Conservation (phyloP, 2,329 filamentous ascomycete species). For the Penicillium sclerotiorum region DNA sequence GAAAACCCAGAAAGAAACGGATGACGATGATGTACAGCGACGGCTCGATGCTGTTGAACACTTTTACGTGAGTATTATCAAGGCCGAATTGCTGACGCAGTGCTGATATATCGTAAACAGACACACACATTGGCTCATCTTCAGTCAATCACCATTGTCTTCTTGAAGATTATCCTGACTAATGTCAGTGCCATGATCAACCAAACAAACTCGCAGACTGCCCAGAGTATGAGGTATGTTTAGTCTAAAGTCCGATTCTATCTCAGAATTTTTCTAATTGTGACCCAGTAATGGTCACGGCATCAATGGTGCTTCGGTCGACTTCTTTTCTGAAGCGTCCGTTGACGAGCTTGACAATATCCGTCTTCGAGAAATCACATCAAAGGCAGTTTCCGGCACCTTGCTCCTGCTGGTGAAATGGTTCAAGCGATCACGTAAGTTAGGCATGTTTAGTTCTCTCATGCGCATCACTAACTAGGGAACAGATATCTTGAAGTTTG, state of each 20-base stretch:
- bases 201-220: constrained; percentile 51
- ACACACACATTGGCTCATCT: constrained; percentile 77
- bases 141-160: constrained; percentile 89
- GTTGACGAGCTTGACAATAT: constrained; percentile 80
- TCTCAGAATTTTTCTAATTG: constrained; percentile 6
- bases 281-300: constrained; percentile 29
- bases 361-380: constrained; percentile 80
- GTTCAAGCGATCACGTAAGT: constrained; percentile 91
- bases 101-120: constrained; percentile 47
- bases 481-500: constrained; percentile 87
- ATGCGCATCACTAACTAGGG: constrained; percentile 16
- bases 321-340: constrained; percentile 37
- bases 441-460: no score
- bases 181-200: constrained; percentile 86
- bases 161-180: constrained; percentile 82
- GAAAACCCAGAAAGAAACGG: constrained; percentile 31
- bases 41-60: constrained; percentile 74
- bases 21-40: constrained; percentile 46
- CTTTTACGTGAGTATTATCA: constrained; percentile 72
- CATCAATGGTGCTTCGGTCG: constrained; percentile 28
- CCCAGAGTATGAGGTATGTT: constrained; percentile 51
- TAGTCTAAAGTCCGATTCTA: neutral
- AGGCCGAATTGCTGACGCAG: no score
- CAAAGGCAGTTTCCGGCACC: constrained; percentile 89
- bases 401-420: constrained; percentile 89